These are phyloP conservation scores for Fusarium stilboides DNA, from an alignment of 2,329 filamentous ascomycete genomes.

Conservation along the genomic window DNA sequence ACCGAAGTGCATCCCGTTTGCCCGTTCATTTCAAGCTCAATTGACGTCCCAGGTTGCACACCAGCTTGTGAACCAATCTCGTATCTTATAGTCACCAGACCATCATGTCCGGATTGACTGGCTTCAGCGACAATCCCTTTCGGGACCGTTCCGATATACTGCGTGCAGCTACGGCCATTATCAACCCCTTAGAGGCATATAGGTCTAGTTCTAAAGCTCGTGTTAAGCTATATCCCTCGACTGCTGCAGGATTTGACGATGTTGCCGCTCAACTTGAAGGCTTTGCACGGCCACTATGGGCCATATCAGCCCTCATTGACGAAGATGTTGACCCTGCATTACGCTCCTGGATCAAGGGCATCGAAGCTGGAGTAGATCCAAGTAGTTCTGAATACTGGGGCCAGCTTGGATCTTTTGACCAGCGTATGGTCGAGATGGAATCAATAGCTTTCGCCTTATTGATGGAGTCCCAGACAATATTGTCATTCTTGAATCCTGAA, in stretches of 20 bases:
- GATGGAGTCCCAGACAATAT: constrained; percentile 55
- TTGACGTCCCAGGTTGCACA: not conserved
- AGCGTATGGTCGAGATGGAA: constrained; percentile 69
- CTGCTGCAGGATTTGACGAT: constrained; percentile 61
- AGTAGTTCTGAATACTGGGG: constrained; percentile 63
- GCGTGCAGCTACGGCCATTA: constrained; percentile 52
- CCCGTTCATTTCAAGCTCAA: not conserved
- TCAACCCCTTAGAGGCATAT: constrained; percentile 53
- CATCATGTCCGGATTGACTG: constrained; percentile 55
- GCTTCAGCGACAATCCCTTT: constrained; percentile 60
- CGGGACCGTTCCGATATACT: constrained; percentile 55
- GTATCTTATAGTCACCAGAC: not conserved
- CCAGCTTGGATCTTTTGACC: constrained; percentile 60
- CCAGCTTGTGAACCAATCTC: not conserved
- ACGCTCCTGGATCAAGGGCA: constrained; percentile 53
- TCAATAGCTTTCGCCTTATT: constrained; percentile 65
- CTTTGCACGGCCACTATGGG: constrained; percentile 59
- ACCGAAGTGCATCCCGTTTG: not conserved
- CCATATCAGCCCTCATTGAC: constrained; percentile 59
- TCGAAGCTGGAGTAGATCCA: constrained; percentile 53
- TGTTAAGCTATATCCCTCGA: constrained; percentile 55
- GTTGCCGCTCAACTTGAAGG: constrained; percentile 62
- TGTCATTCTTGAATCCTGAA: constrained; percentile 50
- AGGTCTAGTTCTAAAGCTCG: constrained; percentile 55
- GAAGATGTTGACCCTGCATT: constrained; percentile 46